Conservation (phyloP, 2,329 filamentous ascomycete genomes). For the Stenocarpella maydis region DNA sequence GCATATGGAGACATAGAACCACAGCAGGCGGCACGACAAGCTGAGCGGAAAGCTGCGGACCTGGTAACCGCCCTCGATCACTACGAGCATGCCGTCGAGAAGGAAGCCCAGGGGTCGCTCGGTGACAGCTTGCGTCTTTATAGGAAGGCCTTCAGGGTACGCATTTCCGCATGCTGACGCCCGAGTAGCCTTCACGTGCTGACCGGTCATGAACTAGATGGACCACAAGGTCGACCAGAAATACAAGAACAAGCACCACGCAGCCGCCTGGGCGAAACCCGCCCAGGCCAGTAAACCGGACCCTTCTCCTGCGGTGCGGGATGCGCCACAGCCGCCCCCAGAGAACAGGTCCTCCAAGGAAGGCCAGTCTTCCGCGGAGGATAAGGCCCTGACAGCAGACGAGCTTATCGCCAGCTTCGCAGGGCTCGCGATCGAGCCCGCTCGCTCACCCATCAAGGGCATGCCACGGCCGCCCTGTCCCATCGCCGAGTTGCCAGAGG, state of each 20-base stretch:
- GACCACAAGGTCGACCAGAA: slow-evolving; percentile 83
- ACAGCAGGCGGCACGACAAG: slow-evolving; percentile 36
- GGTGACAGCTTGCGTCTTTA: slow-evolving; percentile 91
- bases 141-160: slow-evolving; percentile 85
- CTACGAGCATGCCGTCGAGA: slow-evolving; percentile 91
- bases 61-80: slow-evolving; percentile 86
- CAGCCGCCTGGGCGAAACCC: slow-evolving; percentile 64
- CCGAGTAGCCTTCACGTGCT: not conserved
- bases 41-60: slow-evolving; percentile 48
- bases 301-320: slow-evolving; percentile 36
- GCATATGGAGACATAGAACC: slow-evolving; percentile 47
- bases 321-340: slow-evolving; percentile 46
- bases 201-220: slow-evolving; percentile 60
- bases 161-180: slow-evolving; percentile 37
- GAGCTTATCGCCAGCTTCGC: slow-evolving; percentile 83
- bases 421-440: slow-evolving; percentile 70
- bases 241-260: slow-evolving; percentile 93
- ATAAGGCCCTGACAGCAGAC: slow-evolving; percentile 61
- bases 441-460: slow-evolving; percentile 74
- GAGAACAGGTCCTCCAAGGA: slow-evolving; percentile 54
- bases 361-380: slow-evolving; percentile 44
- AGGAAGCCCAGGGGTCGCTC: slow-evolving; percentile 83
- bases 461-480: slow-evolving; percentile 80
- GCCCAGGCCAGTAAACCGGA: slow-evolving; percentile 39
- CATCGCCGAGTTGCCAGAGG: slow-evolving; percentile 79